Evolutionary conservation across 129 eudicot genomes (phyloP), one percentile per base, ranked within the genome.

Genomic region (Smallanthus sonchifolius): DNA sequence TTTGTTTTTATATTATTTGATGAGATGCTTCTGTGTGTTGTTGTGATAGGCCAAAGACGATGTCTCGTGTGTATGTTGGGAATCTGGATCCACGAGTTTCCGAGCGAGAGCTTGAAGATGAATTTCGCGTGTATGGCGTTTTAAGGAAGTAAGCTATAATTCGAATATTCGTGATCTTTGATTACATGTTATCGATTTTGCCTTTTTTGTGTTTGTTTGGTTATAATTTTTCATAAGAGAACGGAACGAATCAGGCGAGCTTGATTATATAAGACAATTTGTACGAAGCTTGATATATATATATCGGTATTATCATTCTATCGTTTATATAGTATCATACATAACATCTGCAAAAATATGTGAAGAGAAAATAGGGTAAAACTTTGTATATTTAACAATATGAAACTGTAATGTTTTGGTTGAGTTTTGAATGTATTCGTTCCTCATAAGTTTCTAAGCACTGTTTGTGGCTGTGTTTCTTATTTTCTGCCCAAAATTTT

Each of bases 61-160:
- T 90, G 96, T 75, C 96, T 44, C 86, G 96, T 38, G 92, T 90
- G 55, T 90, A 87, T 30, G 92, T 90, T 13, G 96, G 96, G 71
- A 90, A 90, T 75, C 72, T 90, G 68, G 96, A 90, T 67, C 87
- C 92, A 0, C 82, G 88, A 11, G 90, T 87, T 67, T 54, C 90
- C 0, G 96, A 90, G 76, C 86, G 92, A 20, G 96, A 87, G 51
- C 88, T 90, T 43, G 96, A 90, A 76, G 96, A 87, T 75, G 96
- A 90, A 51, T 90, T 90, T 61, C 90, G 92, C 52, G 71, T 82
- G 47, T 90, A 75, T 47, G 96, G 96, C 38, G 96, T 90, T 72
- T 69, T 90, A n/a, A 77, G 88, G 40, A 88, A 88, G 95, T 83
- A 80, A 55, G 73, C 60, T 68, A 24, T 63, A 57, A 3, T 39